Evolutionary conservation across 2,329 filamentous ascomycete genomes (phyloP), one percentile per base, ranked within the genome.

Genomic region (Beauveria sp.): DNA sequence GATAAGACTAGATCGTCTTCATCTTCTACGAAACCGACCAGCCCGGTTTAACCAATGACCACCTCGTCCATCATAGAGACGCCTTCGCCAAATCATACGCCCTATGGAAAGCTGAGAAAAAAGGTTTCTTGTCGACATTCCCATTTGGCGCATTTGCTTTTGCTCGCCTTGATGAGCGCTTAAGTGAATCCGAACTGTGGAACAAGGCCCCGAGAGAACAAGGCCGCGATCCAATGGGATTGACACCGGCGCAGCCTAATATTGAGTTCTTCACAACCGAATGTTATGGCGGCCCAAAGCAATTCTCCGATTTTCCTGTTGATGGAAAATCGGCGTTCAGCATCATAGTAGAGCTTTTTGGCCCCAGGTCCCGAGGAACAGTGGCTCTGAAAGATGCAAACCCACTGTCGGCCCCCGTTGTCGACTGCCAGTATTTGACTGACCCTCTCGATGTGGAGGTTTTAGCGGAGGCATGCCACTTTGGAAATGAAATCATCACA

Each of bases 111-210:
- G 78, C 84, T 34, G 77, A 81, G 56, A 85, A 85, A 66, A 75
- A 76, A 2, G 85, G 86, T 1, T 76, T 84, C 40, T 73, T 87
- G 1, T 82, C 85, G 1, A 80, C 78, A 0, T 86, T 87, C 66
- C 85, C 85, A 10, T 88, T 87, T 58, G 85, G 85, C 46, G 77
- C 78, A 12, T 86, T 87, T 58, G 84, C 79, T 12, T 88, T 79
- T 65, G 81, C 84, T 6, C 79, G 85, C n/a, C 74, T 88, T 0
- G 83, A 86, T 62, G 78, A 85, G 9, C 81, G 84, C 7, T 77
- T 88, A 1, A 72, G 77, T 51, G 75, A 84, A 65, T 79, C 80
- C 1, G 73, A 78, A 3, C 66, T 84, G 7, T 88, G 85, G 85
- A 75, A 75, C 3, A 72, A 75, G 5, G 80, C 83, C 0, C 72